Evolutionary conservation across 352 stramenopile species (phyloP), one percentile per base, ranked within the genome.

Genomic region (Aphanomyces euteiches): DNA sequence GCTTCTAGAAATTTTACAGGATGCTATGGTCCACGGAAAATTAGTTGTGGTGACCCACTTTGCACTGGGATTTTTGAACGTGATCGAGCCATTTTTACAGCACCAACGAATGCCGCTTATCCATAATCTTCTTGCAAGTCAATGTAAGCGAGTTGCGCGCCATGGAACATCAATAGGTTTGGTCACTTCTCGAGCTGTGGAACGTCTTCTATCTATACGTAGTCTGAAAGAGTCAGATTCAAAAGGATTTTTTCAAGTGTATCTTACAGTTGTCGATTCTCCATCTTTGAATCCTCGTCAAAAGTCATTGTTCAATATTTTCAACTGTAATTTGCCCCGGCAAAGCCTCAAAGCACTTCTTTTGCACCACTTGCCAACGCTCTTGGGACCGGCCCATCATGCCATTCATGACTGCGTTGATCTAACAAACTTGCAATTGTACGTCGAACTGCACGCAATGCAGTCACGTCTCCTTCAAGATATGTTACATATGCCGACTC

Each of bases 231-330:
- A 36, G 38, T 38, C 57, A 47, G 10, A 10, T n/a, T 48, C 28
- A 3, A 56, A 43, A 19, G 64, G 64, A 6, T 50, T 0, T 10
- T 70, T 70, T 36, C 64, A 70, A 36, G 8, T 70, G 17, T 70
- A 63, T 28, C 37, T 70, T 21, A 19, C 61, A 8, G 3, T 41
- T 6, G 59, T 12, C 54, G 21, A 37, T 45, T 13, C 5, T 12
- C 7, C 36, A 7, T 12, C 13, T 7, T 37, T 61, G 5, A 13
- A 19, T 13, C 6, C 19, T n/a, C 54, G 43, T 10, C 17, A 61
- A 41, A 36, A 41, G 34, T 61, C 64, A 17, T 19, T 64, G 2
- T 21, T 63, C 2, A 63, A 70, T 28, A 41, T 70, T 13, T 5
- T 61, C 8, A 36, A 50, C 40, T 53, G 54, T n/a, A 61, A 10